These are phyloP conservation scores for Cystobasidiaceae sp. DNA, from an alignment of 1,284 basidiomycete species.

Conservation along the genomic window DNA sequence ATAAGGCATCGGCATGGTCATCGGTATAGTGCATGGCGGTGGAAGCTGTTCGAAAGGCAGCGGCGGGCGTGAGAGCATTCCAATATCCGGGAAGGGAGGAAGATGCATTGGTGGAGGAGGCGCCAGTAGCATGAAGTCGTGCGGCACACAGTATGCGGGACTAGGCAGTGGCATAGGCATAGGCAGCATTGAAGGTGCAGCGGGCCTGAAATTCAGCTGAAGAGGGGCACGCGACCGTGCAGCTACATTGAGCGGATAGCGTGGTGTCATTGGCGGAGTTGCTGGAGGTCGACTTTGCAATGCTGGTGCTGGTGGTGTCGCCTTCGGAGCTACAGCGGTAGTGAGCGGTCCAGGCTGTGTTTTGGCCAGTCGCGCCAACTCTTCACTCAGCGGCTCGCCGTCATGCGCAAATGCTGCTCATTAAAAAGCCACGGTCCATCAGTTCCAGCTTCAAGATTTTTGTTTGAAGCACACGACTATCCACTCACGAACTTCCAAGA, in stretches of 20 bases:
- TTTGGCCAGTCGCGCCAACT: not conserved
- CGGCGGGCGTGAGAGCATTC: too few species aligned
- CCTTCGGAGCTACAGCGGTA: not conserved
- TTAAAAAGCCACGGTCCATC: too few species aligned
- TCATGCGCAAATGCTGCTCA: not conserved
- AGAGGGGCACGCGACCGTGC: too few species aligned
- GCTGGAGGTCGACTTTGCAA: too few species aligned
- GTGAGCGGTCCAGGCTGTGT: not conserved
- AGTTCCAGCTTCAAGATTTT: too few species aligned
- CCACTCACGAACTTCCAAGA: constrained; percentile 3
- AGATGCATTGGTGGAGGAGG: not conserved
- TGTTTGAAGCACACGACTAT: too few species aligned
- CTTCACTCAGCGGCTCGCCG: not conserved
- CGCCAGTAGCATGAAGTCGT: not conserved
- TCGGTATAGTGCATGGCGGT: not conserved
- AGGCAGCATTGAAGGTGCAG: too few species aligned
- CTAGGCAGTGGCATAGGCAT: not conserved
- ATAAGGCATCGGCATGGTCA: not conserved
- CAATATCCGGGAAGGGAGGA: not conserved
- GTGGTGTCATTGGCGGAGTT: too few species aligned
- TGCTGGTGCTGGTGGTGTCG: not conserved
- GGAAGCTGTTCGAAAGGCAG: not conserved
- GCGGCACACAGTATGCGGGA: not conserved
- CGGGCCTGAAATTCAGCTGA: too few species aligned
- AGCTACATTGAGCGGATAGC: too few species aligned